Evolutionary conservation across 1,284 basidiomycete species (phyloP), one percentile per base, ranked within the genome.

Genomic region (Leccinum holopus): DNA sequence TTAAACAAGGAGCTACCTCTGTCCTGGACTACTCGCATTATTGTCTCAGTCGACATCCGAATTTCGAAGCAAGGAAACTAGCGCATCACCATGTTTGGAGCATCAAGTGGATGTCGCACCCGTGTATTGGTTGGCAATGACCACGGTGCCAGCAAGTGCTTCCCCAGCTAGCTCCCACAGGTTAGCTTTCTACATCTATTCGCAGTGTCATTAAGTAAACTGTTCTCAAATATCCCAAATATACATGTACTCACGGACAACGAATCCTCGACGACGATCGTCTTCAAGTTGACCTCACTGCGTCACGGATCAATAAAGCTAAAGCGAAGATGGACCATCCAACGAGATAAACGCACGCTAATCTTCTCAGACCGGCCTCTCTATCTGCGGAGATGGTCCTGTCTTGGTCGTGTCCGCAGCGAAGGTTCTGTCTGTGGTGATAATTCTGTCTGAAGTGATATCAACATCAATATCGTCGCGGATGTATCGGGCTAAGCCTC

Each of bases 311-410:
- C 39, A 41, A 41, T 41, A 41, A 41, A 41, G 39, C 16, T 41
- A 41, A 41, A 41, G 39, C 16, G 39, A 41, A 41, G 39, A 41
- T 41, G 39, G 39, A 41, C 39, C 16, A 7, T 16, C 10, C 39
- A 41, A 41, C 39, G 39, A 41, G 16, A 41, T 41, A 41, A 41
- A 41, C 39, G 39, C 39, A n/a, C 39, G 39, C 16, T n/a, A 41
- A 41, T 41, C 16, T 41, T 41, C 39, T 41, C 39, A 41, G 39
- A 41, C 39, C 16, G 39, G 16, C 39, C 39, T 41, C 37, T n/a
- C 39, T 41, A 16, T 41, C 16, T 16, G 39, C n/a, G 39, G 39
- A 9, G 39, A 41, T 41, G n/a, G 87, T 87, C 21, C 21, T 21
- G 21, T 21, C 21, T 21, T 21, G 28, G 28, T 28, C 28, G 5